A percentile compares a stretch with the other conserved stretches of the same genome.
Conservation (phyloP, 2,329 filamentous ascomycete genomes). For the Fusarium nelsonii region DNA sequence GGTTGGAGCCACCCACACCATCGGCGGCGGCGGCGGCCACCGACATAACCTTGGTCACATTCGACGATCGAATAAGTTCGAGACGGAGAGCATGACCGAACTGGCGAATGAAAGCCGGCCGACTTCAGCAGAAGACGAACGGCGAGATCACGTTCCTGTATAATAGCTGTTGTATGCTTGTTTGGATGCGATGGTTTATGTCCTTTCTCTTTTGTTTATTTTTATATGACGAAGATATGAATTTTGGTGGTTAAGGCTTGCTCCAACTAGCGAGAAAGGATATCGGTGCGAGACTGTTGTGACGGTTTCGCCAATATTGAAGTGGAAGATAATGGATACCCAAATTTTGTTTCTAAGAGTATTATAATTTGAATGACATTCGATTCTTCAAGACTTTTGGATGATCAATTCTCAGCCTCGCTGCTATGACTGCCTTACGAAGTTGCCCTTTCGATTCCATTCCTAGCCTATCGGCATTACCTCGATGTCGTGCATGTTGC, state of each 20-base stretch:
- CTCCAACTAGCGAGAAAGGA: constrained; percentile 5
- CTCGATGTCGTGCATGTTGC: background rate
- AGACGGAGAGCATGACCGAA: constrained; percentile 66
- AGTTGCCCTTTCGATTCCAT: background rate
- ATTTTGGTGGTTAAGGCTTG: constrained; percentile 12
- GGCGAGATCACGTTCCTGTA: constrained; percentile 26
- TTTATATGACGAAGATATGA: constrained; percentile 34
- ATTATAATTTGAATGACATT: constrained; percentile 16
- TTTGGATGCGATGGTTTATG: constrained; percentile 10
- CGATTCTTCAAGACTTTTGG: background rate
- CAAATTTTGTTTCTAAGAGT: constrained; percentile 19
- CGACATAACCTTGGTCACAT: constrained; percentile 50
- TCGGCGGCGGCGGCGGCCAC: constrained; percentile 26
- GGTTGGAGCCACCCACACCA: constrained; percentile 6
- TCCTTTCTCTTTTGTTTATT: constrained; percentile 22
- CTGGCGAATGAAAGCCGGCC: constrained; percentile 56
- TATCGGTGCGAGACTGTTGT: background rate
- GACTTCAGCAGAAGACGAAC: constrained; percentile 53
- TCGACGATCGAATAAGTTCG: constrained; percentile 54
- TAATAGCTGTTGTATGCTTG: constrained; percentile 6
- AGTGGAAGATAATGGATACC: constrained; percentile 34
- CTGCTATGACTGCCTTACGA: background rate
- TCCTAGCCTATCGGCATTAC: too few relatives aligned
- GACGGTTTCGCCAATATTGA: constrained; percentile 12
- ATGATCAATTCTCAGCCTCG: background rate